Conservation (phyloP, 139 green algal species). For the Coelastrella sp. region DNA sequence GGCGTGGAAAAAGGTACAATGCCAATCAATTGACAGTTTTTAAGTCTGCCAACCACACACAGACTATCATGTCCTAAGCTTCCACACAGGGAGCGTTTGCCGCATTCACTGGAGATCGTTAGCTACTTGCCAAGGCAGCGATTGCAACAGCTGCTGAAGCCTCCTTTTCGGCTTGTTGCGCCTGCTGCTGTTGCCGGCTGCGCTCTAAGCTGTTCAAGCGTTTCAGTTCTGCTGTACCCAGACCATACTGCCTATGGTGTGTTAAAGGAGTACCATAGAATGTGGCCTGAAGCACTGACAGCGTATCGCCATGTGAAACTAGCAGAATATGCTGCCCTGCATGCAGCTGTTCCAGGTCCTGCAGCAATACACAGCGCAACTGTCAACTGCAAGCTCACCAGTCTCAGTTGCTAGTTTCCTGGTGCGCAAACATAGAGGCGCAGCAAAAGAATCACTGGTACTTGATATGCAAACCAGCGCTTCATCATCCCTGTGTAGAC, state of each 20-base stretch:
- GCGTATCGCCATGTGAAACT: constrained; percentile 72
- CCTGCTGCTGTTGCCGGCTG: not conserved
- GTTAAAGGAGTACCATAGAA: constrained; percentile 48
- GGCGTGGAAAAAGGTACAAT: too few species aligned
- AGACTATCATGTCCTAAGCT: too few species aligned
- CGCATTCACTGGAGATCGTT: not conserved
- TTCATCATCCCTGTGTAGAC: too few species aligned
- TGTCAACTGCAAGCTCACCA: not conserved
- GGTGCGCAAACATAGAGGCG: too few species aligned
- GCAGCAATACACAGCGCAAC: not conserved
- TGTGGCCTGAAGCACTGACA: constrained; percentile 66
- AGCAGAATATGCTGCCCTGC: constrained; percentile 59
- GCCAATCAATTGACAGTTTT: too few species aligned
- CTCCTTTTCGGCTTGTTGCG: too few species aligned
- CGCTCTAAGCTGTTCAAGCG: not conserved
- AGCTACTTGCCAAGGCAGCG: not conserved
- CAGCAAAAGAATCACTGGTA: too few species aligned
- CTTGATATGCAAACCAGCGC: too few species aligned
- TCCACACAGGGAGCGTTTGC: too few species aligned
- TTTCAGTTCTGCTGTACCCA: constrained; percentile 66
- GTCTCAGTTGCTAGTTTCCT: too few species aligned
- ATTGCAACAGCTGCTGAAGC: not conserved
- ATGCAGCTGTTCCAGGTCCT: constrained; percentile 56
- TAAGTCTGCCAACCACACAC: too few species aligned
- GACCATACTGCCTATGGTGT: constrained; percentile 57